Percentiles rank a stretch among this genome's conserved stretches.
phyloP scores from a whole-genome alignment of 495 filamentous ascomycete species.

The Amphirosellinia nigrospora region DNA sequence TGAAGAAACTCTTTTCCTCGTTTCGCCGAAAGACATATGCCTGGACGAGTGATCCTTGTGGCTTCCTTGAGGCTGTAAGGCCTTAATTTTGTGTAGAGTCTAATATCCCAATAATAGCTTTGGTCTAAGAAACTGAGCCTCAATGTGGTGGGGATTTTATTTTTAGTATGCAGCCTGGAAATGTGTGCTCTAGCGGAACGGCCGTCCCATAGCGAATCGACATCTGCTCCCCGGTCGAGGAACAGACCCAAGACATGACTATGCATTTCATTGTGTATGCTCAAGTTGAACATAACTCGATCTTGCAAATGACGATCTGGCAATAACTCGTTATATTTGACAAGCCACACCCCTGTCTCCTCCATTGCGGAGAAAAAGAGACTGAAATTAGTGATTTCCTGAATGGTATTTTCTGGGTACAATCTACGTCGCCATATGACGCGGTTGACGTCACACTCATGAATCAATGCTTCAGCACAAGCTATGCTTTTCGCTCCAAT shows the following conservation, averaged over 20 bases:
- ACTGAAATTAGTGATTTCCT: neutral
- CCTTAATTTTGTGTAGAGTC: neutral
- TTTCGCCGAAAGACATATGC: neutral
- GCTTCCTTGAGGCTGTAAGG: constrained; percentile 16
- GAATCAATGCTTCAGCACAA: neutral
- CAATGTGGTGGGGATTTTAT: neutral
- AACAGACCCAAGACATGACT: neutral
- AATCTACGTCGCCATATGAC: neutral
- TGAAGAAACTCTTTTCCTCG: neutral
- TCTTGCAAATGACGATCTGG: no score
- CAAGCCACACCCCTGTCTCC: neutral
- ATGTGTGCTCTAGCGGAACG: neutral
- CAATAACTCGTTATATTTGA: neutral
- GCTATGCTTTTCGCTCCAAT: neutral
- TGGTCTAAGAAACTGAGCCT: constrained; percentile 1
- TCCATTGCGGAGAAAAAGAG: neutral
- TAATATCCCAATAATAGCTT: neutral
- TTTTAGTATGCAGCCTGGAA: neutral
- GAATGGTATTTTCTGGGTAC: neutral
- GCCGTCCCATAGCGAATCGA: neutral
- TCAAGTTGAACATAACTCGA: neutral
- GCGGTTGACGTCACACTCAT: neutral
- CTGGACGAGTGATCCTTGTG: neutral
- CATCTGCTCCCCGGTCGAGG: neutral
- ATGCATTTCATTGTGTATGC: neutral